phyloP scores from a whole-genome alignment of 768 basidiomycete species.

The Suillus hirtellus region DNA sequence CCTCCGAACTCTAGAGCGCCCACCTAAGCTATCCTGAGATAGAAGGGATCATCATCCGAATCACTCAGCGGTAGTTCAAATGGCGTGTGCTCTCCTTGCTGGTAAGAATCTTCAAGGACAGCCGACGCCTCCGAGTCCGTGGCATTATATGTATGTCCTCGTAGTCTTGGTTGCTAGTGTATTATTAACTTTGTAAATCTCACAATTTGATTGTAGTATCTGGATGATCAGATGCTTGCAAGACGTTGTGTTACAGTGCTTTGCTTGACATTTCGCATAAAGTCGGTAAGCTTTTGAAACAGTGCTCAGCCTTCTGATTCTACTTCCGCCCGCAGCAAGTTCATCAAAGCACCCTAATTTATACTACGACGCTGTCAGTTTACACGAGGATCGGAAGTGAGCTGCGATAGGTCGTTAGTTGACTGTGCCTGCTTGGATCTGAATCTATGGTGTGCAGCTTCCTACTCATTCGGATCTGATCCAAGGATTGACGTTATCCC shows the following conservation, averaged over 20 bases:
- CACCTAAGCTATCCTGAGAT: neutral
- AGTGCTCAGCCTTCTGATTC: neutral
- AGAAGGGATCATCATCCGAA: neutral
- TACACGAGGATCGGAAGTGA: neutral
- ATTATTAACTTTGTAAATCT: neutral
- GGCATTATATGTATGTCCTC: neutral
- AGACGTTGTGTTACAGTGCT: neutral
- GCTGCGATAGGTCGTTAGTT: neutral
- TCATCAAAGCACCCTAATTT: neutral
- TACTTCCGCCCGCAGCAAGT: neutral
- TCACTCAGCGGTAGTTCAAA: neutral
- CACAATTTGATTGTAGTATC: neutral
- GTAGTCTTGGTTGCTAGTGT: neutral
- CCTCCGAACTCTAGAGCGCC: neutral
- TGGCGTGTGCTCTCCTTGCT: neutral
- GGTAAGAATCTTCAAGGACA: neutral
- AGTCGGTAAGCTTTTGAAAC: neutral
- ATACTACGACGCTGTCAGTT: neutral
- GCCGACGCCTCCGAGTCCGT: neutral
- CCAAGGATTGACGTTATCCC: neutral
- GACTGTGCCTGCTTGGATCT: neutral
- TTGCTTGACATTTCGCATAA: neutral
- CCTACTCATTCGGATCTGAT: neutral
- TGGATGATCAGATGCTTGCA: neutral
- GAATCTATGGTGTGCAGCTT: neutral